Percentiles rank a stretch among this genome's conserved stretches.
phyloP scores from a whole-genome alignment of 2,329 filamentous ascomycete genomes.

The Pseudocercospora fijiensis region DNA sequence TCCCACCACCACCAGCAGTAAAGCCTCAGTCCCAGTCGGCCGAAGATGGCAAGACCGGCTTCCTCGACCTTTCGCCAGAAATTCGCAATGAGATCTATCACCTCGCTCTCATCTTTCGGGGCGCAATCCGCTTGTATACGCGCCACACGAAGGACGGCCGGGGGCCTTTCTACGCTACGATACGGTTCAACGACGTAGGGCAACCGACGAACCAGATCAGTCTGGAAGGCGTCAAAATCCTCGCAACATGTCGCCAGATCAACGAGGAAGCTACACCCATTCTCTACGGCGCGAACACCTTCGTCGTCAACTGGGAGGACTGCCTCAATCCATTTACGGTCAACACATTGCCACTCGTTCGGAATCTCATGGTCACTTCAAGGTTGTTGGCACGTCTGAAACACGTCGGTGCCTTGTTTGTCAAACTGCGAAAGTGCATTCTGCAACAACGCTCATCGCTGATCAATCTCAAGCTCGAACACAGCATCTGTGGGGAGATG shows the following conservation, averaged over 20 bases:
- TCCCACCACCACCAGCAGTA: too few species aligned
- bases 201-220: too few species aligned
- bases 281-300: slow-evolving; percentile 50
- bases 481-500: background rate
- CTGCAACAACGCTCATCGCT: background rate
- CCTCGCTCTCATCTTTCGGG: slow-evolving; percentile 34
- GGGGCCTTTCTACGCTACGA: too few species aligned
- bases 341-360: background rate
- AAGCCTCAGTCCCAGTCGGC: too few species aligned
- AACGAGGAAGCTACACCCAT: slow-evolving; percentile 46
- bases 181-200: too few species aligned
- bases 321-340: background rate
- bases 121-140: too few species aligned
- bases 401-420: too few species aligned
- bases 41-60: slow-evolving; percentile 20
- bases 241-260: slow-evolving; percentile 41
- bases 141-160: too few species aligned
- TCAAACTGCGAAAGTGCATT: background rate
- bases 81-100: slow-evolving; percentile 22
- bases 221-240: background rate
- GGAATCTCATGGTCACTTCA: too few species aligned
- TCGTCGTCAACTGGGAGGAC: slow-evolving; percentile 26
- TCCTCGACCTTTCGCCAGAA: slow-evolving; percentile 28
- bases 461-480: background rate
- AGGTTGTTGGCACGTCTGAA: too few species aligned